These are phyloP conservation scores for Fusarium bulbicola DNA, from an alignment of 2,329 filamentous ascomycete species.

Conservation along the genomic window DNA sequence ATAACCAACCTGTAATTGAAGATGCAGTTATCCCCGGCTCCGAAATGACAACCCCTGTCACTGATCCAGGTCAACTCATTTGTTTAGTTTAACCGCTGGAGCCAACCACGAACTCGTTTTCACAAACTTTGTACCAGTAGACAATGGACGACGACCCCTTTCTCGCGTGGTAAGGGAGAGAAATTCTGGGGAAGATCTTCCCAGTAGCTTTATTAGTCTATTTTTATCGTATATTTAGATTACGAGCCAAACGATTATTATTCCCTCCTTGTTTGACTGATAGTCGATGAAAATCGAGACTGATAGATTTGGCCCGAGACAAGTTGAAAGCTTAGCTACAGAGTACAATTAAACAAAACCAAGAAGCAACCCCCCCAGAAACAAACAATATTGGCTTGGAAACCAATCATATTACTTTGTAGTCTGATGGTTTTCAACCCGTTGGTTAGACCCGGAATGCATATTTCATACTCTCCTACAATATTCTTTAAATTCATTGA, in stretches of 20 bases:
- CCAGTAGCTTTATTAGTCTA: background rate
- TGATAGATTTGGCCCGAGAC: background rate
- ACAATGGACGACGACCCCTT: slow-evolving; percentile 7
- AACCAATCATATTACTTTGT: background rate
- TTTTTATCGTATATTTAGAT: background rate
- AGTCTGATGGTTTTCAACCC: background rate
- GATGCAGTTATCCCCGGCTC: slow-evolving; percentile 17
- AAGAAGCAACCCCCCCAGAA: background rate
- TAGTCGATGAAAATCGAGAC: background rate
- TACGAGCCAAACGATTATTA: background rate
- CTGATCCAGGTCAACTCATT: slow-evolving; percentile 23
- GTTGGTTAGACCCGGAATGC: background rate
- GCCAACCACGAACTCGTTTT: slow-evolving; percentile 12
- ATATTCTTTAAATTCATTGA: background rate
- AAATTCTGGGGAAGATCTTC: slow-evolving; percentile 28
- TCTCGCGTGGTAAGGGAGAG: background rate
- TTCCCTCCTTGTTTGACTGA: background rate
- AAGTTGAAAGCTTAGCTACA: background rate
- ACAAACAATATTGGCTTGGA: background rate
- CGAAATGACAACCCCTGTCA: slow-evolving; percentile 14
- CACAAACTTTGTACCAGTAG: slow-evolving; percentile 1
- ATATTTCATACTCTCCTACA: background rate
- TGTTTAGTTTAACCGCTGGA: background rate
- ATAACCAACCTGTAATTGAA: slow-evolving; percentile 15
- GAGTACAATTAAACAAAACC: too few relatives aligned